Evolutionary conservation across 1,139 yeast genomes (phyloP), one percentile per base, ranked within the genome.

Genomic region (Suhomyces panamericanus): DNA sequence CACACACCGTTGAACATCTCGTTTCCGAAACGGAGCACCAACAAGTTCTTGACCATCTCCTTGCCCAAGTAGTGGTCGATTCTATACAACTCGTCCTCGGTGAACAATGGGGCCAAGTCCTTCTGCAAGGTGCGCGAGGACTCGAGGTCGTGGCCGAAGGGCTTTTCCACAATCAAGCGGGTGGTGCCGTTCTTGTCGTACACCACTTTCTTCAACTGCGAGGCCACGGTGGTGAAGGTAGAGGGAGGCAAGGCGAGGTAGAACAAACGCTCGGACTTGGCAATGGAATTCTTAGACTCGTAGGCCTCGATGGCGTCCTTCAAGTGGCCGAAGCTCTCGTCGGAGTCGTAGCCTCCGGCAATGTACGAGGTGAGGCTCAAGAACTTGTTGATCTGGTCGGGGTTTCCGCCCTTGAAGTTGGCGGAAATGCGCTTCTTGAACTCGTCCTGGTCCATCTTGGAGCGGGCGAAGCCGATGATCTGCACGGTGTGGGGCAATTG

Each of bases 1-100:
- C 98, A 93, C 44, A 87, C 81, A 20, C 96, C 88, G 60, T 80
- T 80, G 60, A 93, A 75, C 65, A 91, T 78, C 59, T 84, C 83
- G 70, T 93, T 93, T 54, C 96, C 96, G 63, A 93, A 93, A 62
- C 99, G 80, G 59, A 91, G 73, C 34, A 89, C 90, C 52, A 89
- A 72, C 62, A 95, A 77, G 72, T 91, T 93, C 75, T 93, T 93
- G 48, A 95, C 98, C 93, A 93, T 84, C 71, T 93, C 99, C 73
- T 93, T 93, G 55, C 99, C 99, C 57, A 95, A 76, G 66, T 95
- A 93, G 69, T 93, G 99, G 68, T 93, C 99, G 58, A 93, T 95
- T 74, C 99, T 83, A 75, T 80, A 95, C 43, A 91, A 75, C 71
- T 95, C 99, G 10, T 86, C 91, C 69, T 95, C 99, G 29, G 80